Evolutionary conservation across 441 rosid genomes (phyloP).

Genomic region (Adansonia grandidieri): DNA sequence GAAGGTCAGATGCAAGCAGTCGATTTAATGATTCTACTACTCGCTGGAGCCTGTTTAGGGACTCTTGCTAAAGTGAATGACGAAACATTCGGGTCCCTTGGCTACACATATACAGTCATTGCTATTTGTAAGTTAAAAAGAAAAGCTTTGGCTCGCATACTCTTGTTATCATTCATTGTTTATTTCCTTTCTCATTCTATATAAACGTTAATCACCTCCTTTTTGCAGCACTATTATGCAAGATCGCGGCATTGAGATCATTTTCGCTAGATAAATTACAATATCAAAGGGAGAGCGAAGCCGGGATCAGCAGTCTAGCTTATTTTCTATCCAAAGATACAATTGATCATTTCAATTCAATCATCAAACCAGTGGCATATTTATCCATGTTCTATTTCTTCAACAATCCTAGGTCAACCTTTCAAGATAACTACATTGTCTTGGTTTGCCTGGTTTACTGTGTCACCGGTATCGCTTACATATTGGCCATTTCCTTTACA

Average conservation of each 20-base stretch:
- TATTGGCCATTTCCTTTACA: slow-evolving; percentile 57
- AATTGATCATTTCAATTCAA: slow-evolving; percentile 56
- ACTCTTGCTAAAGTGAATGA: slow-evolving; percentile 67
- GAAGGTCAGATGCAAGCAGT: slow-evolving; percentile 60
- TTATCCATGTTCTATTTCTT: slow-evolving; percentile 75
- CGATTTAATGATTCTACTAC: slow-evolving; percentile 57
- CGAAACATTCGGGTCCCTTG: slow-evolving; percentile 56
- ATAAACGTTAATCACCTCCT: not conserved
- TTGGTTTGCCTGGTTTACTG: slow-evolving; percentile 66
- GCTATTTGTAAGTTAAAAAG: slow-evolving; percentile 63
- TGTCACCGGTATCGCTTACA: slow-evolving; percentile 67
- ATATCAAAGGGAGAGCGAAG: slow-evolving; percentile 59
- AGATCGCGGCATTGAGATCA: slow-evolving; percentile 64
- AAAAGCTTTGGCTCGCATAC: not conserved
- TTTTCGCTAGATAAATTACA: slow-evolving; percentile 61
- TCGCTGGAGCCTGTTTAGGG: slow-evolving; percentile 73
- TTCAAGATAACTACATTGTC: slow-evolving; percentile 57
- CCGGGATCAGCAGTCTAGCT: slow-evolving; percentile 72
- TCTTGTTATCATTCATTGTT: not conserved
- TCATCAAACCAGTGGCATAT: slow-evolving; percentile 65
- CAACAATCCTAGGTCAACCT: slow-evolving; percentile 70
- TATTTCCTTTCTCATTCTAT: too few species aligned
- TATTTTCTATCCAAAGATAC: slow-evolving; percentile 71
- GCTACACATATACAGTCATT: slow-evolving; percentile 68
- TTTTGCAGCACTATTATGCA: slow-evolving; percentile 64